Base-by-base conservation (phyloP, 2,329 filamentous ascomycete genomes). In the Niveomyces coronatus region DNA sequence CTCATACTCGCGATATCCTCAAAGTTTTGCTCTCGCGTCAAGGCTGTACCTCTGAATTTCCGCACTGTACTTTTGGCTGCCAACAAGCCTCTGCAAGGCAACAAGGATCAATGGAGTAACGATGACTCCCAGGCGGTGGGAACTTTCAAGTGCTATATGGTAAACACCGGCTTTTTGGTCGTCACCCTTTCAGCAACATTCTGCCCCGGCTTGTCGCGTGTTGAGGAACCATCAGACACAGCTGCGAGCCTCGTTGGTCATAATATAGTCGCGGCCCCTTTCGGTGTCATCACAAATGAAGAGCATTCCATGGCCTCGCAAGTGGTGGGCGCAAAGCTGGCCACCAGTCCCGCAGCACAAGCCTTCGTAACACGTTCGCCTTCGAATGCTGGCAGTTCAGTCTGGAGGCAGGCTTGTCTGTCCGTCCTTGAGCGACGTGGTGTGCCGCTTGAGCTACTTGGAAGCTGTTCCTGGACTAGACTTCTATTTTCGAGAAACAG, bases 321-420 rank as follows among this genome's bases (percentile, higher is more conserved):
- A 13, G 43, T 43, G 9, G 47, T 50, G 3, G 46, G 56, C 5
- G 60, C 63, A 24, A 61, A 58, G 14, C 49, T 64, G 23, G 65
- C 60, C 4, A 68, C 71, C 38, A 74, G 71, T 1, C 71, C 71
- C 10, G 71, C 71, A 45, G 67, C 69, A 0, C 71, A 74, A 44
- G 53, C 64, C 7, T 50, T 67, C 39, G 64, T 65, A 18, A 47
- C 62, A 9, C 61, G 62, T 26, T 52, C 61, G 5, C 58, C 63
- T 9, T 52, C 51, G 16, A 63, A 67, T 26, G 55, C 60, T 11
- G 61, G 59, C 28, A 59, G 63, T 10, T 57, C 58, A 3, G 52
- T 64, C 10, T 73, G 70, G 70, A 70, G 65, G 37, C 62, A 58
- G 30, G 62, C 66, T 16, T 75, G 70, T 41, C 56, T 67, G 29